Evolutionary conservation across 164 flowering plant genomes (phyloP), one percentile per base, ranked within the genome.

Genomic region (Vitis rotundifolia): DNA sequence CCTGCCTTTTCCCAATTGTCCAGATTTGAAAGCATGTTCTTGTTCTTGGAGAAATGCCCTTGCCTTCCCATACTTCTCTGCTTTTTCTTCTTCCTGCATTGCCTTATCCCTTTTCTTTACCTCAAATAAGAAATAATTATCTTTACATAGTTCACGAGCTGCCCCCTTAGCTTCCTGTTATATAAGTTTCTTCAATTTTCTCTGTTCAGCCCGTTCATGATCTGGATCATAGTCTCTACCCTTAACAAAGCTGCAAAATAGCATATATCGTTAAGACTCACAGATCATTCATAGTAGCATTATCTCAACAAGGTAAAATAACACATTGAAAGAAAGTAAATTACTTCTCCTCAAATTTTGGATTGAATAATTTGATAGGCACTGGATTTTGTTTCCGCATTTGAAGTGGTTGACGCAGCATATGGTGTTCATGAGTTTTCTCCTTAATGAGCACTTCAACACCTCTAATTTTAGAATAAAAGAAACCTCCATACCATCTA

Each of bases 151-250:
- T 73, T 93, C 99, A 37, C 97, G 89, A 28, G 77, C 79, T 16
- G 99, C 99, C 22, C 95, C 98, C 83, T 86, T 92, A 50, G 86
- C 81, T 81, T 92, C 99, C 37, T 61, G 73, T 68, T 80, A 86
- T 1, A 91, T 1, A 2, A 53, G 87, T 73, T 85, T 92, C 86
- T 80, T 83, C 79, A 93, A 67, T 79, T 92, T 93, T 73, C 79
- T 92, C 67, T 29, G 70, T 80, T 89, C 97, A 14, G 91, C 87
- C 56, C 96, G 80, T 52, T 82, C 94, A 52, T 94, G 89, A 66
- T 96, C 97, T 68, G 97, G 98, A 82, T 96, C 99, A 80, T 96
- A 93, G 76, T 93, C 97, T 81, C 97, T 89, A 37, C 97, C 98
- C 84, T 91, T 96, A n/a, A 93, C 94, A 82, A 78, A 96, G 78